Percentiles rank a stretch among this genome's conserved stretches.
Conservation (phyloP, 179 eudicot species). For the Nepenthes alata region DNA sequence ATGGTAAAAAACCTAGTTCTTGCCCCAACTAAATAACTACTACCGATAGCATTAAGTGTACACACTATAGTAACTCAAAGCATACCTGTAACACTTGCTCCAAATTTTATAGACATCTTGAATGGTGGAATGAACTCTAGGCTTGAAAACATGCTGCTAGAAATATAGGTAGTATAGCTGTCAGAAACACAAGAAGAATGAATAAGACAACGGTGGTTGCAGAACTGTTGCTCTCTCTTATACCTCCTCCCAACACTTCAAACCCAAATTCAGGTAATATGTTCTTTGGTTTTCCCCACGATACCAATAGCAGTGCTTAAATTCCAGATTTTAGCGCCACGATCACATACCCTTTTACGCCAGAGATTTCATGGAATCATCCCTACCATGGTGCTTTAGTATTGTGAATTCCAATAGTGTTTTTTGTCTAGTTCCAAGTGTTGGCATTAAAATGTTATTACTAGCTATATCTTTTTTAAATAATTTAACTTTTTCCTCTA, state of each 20-base stretch:
- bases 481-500: background rate
- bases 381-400: background rate
- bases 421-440: background rate
- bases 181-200: background rate
- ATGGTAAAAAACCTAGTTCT: too few species aligned
- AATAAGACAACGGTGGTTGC: background rate
- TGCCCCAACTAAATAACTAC: too few species aligned
- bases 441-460: background rate
- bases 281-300: background rate
- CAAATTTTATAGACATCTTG: background rate
- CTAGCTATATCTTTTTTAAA: background rate
- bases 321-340: too few species aligned
- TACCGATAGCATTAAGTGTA: background rate
- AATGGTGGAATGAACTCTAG: background rate
- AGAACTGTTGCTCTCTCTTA: background rate
- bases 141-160: background rate
- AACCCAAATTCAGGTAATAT: background rate
- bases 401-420: background rate
- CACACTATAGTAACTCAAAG: background rate
- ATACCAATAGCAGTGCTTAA: background rate
- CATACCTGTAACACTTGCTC: background rate
- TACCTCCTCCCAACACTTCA: background rate
- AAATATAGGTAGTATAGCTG: too few species aligned
- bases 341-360: too few species aligned
- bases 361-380: too few species aligned